phyloP scores from a whole-genome alignment of 2,329 filamentous ascomycete genomes.

The Karstenula rhodostoma region DNA sequence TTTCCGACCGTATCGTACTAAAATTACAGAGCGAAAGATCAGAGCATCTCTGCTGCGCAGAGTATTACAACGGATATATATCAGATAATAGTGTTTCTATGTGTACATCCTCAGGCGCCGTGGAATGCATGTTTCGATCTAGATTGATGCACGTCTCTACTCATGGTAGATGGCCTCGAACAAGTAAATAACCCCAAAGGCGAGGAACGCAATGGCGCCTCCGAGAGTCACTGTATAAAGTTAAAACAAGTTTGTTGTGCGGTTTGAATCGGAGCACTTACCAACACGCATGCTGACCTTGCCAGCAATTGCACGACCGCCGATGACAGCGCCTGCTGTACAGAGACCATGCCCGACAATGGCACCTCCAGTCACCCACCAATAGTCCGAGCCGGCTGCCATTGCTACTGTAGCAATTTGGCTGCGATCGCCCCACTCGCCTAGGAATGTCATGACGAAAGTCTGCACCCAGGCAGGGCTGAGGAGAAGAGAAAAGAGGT shows the following conservation, averaged over 20 bases:
- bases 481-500: constrained; percentile 85
- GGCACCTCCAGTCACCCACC: constrained; percentile 95
- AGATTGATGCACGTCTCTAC: constrained; percentile 25
- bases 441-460: constrained; percentile 98
- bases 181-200: constrained; percentile 92
- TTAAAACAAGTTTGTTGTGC: constrained; percentile 31
- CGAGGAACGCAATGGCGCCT: constrained; percentile 86
- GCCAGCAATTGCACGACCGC: constrained; percentile 90
- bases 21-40: constrained; percentile 32
- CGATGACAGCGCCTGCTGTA: constrained; percentile 89
- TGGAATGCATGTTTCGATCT: constrained; percentile 28
- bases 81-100: constrained; percentile 8
- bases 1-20: constrained; percentile 28
- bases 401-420: constrained; percentile 99
- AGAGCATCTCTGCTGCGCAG: constrained; percentile 11
- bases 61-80: constrained; percentile 30
- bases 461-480: constrained; percentile 99
- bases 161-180: constrained; percentile 74
- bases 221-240: constrained; percentile 79
- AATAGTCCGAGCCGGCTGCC: constrained; percentile 98
- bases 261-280: constrained; percentile 61
- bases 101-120: constrained; percentile 28
- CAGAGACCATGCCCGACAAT: constrained; percentile 87
- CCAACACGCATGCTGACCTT: constrained; percentile 94
- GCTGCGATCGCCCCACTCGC: constrained; percentile 96